Percentiles rank a stretch among this genome's conserved stretches.
phyloP scores from a whole-genome alignment of 2,329 filamentous ascomycete genomes.

The Sclerotinia glacialis region DNA sequence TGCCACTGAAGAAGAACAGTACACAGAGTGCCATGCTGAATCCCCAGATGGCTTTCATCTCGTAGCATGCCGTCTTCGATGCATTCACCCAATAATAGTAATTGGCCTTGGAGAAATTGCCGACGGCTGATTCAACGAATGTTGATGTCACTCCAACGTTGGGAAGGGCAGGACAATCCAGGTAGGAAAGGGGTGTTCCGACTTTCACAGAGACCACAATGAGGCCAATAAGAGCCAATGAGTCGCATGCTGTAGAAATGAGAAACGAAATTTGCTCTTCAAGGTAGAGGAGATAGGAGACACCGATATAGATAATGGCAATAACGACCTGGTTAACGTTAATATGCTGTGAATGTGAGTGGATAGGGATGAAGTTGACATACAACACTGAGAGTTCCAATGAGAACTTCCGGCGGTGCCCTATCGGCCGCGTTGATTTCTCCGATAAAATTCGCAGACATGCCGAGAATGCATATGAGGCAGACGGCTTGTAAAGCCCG shows the following conservation, averaged over 20 bases:
- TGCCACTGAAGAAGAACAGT: constrained; percentile 62
- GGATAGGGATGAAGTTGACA: constrained; percentile 41
- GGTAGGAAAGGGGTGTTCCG: constrained; percentile 75
- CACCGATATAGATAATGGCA: constrained; percentile 60
- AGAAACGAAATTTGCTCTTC: constrained; percentile 75
- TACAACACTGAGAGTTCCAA: constrained; percentile 79
- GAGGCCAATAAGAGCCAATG: constrained; percentile 69
- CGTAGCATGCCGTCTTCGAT: constrained; percentile 66
- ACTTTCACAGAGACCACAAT: constrained; percentile 74
- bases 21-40: constrained; percentile 75
- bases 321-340: constrained; percentile 47
- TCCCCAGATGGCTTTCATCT: constrained; percentile 87
- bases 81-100: constrained; percentile 51
- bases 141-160: constrained; percentile 43
- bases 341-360: background rate
- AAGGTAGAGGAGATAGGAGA: constrained; percentile 80
- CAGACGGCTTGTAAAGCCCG: constrained; percentile 68
- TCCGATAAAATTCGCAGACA: constrained; percentile 78
- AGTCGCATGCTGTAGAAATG: constrained; percentile 63
- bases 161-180: constrained; percentile 62
- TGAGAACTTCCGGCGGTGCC: constrained; percentile 66
- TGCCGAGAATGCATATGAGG: constrained; percentile 74
- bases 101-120: constrained; percentile 45
- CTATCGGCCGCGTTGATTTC: constrained; percentile 67
- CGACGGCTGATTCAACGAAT: constrained; percentile 46